Evolutionary conservation across 108 stramenopile genomes (phyloP).

Genomic region (Bacterosira constricta): DNA sequence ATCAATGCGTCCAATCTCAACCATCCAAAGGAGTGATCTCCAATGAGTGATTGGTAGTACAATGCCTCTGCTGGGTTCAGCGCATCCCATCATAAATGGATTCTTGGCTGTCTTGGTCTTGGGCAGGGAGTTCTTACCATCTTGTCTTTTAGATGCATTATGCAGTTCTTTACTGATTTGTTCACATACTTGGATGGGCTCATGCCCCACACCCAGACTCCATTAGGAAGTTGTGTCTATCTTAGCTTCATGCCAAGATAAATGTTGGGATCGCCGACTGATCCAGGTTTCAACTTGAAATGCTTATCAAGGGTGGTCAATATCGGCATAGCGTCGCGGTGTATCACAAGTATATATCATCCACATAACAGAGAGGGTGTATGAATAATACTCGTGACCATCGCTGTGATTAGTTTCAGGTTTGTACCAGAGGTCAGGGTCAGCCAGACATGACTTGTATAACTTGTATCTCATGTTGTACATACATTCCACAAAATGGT

Average conservation of each 20-base stretch:
- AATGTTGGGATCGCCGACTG: neutral
- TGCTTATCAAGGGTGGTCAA: neutral
- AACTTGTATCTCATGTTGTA: conserved; percentile 13
- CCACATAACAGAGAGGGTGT: conserved; percentile 28
- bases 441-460: conserved; percentile 21
- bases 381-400: conserved; percentile 29
- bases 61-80: no score
- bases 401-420: neutral
- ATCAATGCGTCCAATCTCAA: conserved; percentile 57
- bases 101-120: neutral
- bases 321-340: neutral
- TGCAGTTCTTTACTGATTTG: neutral
- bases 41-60: no score
- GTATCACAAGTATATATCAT: conserved; percentile 16
- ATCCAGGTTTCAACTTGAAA: neutral
- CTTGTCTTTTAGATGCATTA: neutral
- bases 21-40: no score
- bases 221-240: neutral
- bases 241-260: neutral
- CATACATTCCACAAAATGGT: conserved; percentile 19
- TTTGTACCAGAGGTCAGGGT: conserved; percentile 28
- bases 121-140: neutral
- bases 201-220: neutral
- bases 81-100: no score
- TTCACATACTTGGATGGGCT: neutral